Percentiles rank a stretch among this genome's conserved stretches.
Evolutionary conservation across 306 rosid species (phyloP).

Genomic region (Senna siamea): DNA sequence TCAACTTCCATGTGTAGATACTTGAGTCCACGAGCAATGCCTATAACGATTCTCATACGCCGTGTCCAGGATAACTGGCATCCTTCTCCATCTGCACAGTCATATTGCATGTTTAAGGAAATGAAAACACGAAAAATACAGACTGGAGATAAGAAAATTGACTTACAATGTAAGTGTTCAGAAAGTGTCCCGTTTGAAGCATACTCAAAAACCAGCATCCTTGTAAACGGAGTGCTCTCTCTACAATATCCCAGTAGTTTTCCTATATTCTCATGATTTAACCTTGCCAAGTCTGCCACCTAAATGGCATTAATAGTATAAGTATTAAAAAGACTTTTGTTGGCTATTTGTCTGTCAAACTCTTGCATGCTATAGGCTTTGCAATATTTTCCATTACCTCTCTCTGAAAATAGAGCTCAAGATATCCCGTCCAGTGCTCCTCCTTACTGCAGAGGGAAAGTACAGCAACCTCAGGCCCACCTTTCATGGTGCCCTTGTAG

Average conservation of each 20-base stretch:
- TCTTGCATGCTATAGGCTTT: slow-evolving; percentile 22
- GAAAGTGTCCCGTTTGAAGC: slow-evolving; percentile 92
- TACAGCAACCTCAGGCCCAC: slow-evolving; percentile 96
- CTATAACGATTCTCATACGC: slow-evolving; percentile 80
- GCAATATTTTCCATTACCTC: slow-evolving; percentile 63
- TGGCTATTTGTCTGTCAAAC: background rate
- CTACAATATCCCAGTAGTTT: slow-evolving; percentile 89
- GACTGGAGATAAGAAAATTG: slow-evolving; percentile 28
- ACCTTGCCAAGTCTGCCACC: slow-evolving; percentile 91
- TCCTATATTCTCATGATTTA: slow-evolving; percentile 79
- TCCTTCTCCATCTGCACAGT: slow-evolving; percentile 79
- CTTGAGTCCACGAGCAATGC: slow-evolving; percentile 88
- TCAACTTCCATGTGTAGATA: slow-evolving; percentile 87
- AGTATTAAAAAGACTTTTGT: slow-evolving; percentile 19
- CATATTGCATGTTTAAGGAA: slow-evolving; percentile 39
- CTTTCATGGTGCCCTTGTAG: slow-evolving; percentile 90
- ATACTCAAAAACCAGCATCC: slow-evolving; percentile 95
- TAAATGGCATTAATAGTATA: slow-evolving; percentile 40
- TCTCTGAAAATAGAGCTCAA: slow-evolving; percentile 89
- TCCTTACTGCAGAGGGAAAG: slow-evolving; percentile 89
- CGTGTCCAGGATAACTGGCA: slow-evolving; percentile 90
- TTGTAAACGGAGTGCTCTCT: slow-evolving; percentile 84
- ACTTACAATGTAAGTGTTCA: slow-evolving; percentile 91
- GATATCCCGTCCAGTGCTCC: slow-evolving; percentile 92
- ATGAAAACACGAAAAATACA: slow-evolving; percentile 7